A percentile compares a stretch with the other conserved stretches of the same genome.
These are phyloP conservation scores for Podospora comata DNA, from an alignment of 495 filamentous ascomycete genomes.

Conservation along the genomic window DNA sequence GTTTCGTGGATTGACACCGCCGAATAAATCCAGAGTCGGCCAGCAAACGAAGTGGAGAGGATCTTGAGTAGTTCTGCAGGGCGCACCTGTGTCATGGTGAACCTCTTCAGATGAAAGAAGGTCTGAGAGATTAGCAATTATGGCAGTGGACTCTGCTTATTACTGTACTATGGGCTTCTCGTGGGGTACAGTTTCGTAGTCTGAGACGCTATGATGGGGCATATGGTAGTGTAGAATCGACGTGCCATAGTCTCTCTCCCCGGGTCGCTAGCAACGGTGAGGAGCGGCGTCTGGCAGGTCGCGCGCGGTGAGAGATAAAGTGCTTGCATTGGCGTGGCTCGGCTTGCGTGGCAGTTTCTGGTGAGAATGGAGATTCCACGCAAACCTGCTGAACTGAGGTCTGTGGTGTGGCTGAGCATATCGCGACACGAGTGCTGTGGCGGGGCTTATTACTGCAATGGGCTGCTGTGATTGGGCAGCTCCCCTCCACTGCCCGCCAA, in stretches of 20 bases:
- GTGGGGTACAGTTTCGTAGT: background rate
- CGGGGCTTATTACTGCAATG: background rate
- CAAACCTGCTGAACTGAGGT: background rate
- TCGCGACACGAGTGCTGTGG: slow-evolving; percentile 9
- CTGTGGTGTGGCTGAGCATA: slow-evolving; percentile 15
- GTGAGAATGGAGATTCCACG: background rate
- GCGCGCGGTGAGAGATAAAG: background rate
- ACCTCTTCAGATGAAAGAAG: background rate
- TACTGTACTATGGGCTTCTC: background rate
- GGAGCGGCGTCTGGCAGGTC: background rate
- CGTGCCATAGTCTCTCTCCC: background rate
- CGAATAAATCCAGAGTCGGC: background rate
- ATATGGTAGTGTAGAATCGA: background rate
- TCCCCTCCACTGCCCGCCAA: background rate
- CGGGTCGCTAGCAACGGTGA: background rate
- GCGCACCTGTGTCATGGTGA: background rate
- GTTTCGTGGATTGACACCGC: background rate
- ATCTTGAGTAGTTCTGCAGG: background rate
- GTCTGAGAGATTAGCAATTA: background rate
- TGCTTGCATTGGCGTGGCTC: background rate
- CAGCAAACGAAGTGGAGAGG: background rate
- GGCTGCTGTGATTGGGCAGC: slow-evolving; percentile 2
- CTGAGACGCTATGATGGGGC: background rate
- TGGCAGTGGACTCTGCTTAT: background rate
- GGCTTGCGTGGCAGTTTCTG: background rate